phyloP scores from a whole-genome alignment of 1,284 basidiomycete genomes.

The Cryptococcus sp. region DNA sequence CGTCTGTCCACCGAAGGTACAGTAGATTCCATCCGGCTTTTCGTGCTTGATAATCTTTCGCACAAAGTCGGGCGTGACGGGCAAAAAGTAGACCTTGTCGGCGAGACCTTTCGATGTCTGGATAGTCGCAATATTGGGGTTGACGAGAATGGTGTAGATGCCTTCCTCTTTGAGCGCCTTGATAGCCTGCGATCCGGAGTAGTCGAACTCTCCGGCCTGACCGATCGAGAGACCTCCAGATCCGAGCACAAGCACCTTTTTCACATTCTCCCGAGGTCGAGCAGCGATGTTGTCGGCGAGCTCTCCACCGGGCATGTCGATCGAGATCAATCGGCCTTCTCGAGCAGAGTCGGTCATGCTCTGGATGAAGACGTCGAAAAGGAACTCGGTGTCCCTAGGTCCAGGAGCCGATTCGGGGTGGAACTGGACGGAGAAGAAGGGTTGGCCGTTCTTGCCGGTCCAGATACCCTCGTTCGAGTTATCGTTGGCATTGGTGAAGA shows the following conservation, averaged over 20 bases:
- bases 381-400: slow-evolving; percentile 95
- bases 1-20: slow-evolving; percentile 97
- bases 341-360: slow-evolving; percentile 71
- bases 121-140: slow-evolving; percentile 99
- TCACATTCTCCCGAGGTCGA: slow-evolving; percentile 68
- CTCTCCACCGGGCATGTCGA: slow-evolving; percentile 80
- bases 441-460: slow-evolving; percentile 66
- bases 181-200: slow-evolving; percentile 97
- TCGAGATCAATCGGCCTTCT: slow-evolving; percentile 64
- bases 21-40: slow-evolving; percentile 97
- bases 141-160: slow-evolving; percentile 96
- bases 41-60: slow-evolving; percentile 97
- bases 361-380: slow-evolving; percentile 96
- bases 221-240: slow-evolving; percentile 98
- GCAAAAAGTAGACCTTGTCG: slow-evolving; percentile 98
- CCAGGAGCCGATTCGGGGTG: slow-evolving; percentile 99
- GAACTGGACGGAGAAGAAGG: slow-evolving; percentile 99
- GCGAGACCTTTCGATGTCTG: slow-evolving; percentile 95
- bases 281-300: slow-evolving; percentile 68
- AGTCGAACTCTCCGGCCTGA: slow-evolving; percentile 98
- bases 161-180: slow-evolving; percentile 98
- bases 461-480: slow-evolving; percentile 97
- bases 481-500: slow-evolving; percentile 97
- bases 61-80: slow-evolving; percentile 96
- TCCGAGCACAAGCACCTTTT: slow-evolving; percentile 93